A percentile compares a stretch with the other conserved stretches of the same genome.
Evolutionary conservation across 176 grass and related monocot genomes (phyloP).

Genomic region (Oryza glaberrima): DNA sequence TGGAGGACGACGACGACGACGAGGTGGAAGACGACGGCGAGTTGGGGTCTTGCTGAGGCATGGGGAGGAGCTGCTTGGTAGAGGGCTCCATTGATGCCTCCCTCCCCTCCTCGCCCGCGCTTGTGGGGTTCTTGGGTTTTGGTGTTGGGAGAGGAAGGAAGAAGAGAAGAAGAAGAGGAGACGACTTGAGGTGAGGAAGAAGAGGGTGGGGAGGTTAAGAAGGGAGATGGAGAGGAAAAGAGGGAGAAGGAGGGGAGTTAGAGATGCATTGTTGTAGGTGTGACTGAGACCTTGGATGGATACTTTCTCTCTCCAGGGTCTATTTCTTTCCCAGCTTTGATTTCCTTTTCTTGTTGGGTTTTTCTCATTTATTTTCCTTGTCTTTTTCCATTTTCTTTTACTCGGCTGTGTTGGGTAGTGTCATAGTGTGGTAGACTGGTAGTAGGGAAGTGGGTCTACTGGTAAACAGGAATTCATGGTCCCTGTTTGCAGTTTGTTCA

Average conservation of each 20-base stretch:
- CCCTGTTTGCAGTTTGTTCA: no score
- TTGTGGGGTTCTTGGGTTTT: slow-evolving; percentile 33
- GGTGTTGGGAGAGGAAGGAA: slow-evolving; percentile 22
- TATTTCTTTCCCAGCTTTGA: slow-evolving; percentile 15
- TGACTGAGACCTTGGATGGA: slow-evolving; percentile 44
- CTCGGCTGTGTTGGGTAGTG: slow-evolving; percentile 26
- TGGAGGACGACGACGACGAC: slow-evolving; percentile 34
- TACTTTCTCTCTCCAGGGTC: slow-evolving; percentile 32
- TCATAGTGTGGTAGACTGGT: neutral
- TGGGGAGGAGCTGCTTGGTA: slow-evolving; percentile 47
- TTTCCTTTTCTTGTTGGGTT: neutral
- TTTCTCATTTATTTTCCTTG: slow-evolving; percentile 1
- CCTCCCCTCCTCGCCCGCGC: neutral
- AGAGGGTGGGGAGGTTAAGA: slow-evolving; percentile 48
- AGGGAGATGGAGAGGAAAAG: neutral
- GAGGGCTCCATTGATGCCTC: slow-evolving; percentile 41
- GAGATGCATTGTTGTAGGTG: slow-evolving; percentile 48
- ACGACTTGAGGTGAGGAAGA: slow-evolving; percentile 42
- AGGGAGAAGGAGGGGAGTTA: neutral
- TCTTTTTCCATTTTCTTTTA: neutral
- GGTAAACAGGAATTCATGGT: neutral
- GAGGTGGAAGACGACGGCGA: slow-evolving; percentile 44
- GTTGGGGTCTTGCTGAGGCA: slow-evolving; percentile 45
- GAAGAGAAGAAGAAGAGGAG: neutral
- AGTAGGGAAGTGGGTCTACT: slow-evolving; percentile 6